Percentiles rank a stretch among this genome's conserved stretches.
phyloP scores from a whole-genome alignment of 2,329 filamentous ascomycete species.

The Orbilia blumenaviensis region DNA sequence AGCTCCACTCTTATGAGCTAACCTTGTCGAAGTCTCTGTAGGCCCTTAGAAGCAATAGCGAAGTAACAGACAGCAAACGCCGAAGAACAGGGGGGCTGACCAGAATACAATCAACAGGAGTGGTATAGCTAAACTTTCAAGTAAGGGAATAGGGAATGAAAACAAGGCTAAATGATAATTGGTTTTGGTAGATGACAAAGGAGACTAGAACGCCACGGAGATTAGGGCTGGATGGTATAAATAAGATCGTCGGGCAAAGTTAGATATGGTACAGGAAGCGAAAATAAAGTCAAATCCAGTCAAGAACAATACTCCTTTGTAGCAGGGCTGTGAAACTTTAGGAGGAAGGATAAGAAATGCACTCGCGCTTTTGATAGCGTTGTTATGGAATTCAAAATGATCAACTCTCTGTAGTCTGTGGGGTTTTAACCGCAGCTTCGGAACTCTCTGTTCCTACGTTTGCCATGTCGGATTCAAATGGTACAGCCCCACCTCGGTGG shows the following conservation, averaged over 20 bases:
- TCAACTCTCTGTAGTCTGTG: conserved; percentile 13
- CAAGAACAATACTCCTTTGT: not conserved
- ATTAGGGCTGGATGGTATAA: conserved; percentile 32
- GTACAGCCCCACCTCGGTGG: conserved; percentile 64
- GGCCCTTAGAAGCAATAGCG: not conserved
- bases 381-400: not conserved
- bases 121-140: conserved; percentile 7
- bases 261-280: conserved; percentile 48
- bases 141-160: conserved; percentile 7
- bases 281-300: conserved; percentile 6
- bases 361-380: not conserved
- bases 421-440: not conserved
- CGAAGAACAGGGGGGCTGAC: conserved; percentile 28
- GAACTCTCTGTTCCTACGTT: not conserved
- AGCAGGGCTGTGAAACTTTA: conserved; percentile 5
- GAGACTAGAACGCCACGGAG: conserved; percentile 11
- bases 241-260: not conserved
- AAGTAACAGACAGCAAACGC: conserved; percentile 29
- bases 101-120: conserved; percentile 13
- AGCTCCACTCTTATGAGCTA: not conserved
- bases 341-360: not conserved
- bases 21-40: conserved; percentile 13
- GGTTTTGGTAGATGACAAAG: not conserved
- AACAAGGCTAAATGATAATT: not conserved
- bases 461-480: conserved; percentile 37